Conservation (phyloP, 257 asterid species). For the Nicotiana sylvestris region DNA sequence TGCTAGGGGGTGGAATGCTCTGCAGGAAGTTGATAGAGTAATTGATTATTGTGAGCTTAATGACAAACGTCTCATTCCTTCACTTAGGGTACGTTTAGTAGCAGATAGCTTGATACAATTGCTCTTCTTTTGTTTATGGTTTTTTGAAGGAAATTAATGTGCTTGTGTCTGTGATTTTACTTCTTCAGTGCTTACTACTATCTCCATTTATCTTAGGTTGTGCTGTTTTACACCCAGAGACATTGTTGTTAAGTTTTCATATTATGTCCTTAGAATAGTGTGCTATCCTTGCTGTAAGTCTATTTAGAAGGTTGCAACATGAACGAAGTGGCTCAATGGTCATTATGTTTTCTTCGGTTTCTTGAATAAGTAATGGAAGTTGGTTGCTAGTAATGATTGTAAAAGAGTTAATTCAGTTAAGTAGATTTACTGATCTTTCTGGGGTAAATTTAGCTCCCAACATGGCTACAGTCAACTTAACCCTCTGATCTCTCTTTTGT, state of each 20-base stretch:
- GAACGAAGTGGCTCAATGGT: neutral
- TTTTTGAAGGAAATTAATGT: neutral
- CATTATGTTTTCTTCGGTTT: neutral
- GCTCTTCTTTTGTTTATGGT: neutral
- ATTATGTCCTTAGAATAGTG: neutral
- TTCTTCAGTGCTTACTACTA: neutral
- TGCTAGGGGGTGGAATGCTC: constrained; percentile 85
- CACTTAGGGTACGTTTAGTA: constrained; percentile 50
- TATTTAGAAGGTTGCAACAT: neutral
- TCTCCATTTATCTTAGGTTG: neutral
- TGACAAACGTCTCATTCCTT: constrained; percentile 79
- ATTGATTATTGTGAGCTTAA: constrained; percentile 76
- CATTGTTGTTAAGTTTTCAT: neutral
- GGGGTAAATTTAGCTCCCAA: neutral
- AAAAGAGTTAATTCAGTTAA: neutral
- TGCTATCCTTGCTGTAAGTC: neutral
- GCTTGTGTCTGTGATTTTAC: neutral
- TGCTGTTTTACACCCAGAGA: neutral
- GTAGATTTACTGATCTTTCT: neutral
- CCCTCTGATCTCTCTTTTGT: neutral
- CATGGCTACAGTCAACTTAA: neutral
- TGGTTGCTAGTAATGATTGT: neutral
- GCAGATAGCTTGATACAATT: neutral
- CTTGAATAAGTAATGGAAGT: neutral
- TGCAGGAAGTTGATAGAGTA: constrained; percentile 91